Base-by-base conservation (phyloP, 139 green algal species). In the Mesotaenium endlicherianum region DNA sequence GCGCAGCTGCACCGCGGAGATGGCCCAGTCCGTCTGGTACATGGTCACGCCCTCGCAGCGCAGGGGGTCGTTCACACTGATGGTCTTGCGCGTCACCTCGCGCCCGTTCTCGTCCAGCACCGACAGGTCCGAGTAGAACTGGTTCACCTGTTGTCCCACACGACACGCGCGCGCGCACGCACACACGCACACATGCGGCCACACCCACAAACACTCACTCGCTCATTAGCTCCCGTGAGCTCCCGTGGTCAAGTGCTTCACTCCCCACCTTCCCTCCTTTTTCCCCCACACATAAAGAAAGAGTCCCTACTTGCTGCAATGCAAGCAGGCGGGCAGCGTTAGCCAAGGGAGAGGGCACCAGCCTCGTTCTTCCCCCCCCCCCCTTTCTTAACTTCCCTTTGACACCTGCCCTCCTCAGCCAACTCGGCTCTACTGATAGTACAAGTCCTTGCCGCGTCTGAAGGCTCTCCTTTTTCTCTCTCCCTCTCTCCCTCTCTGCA, bases 1-100 rank as follows among this genome's bases (percentile, higher is more conserved):
- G 36, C 80, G 44, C 58, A 86, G 36, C 72, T 86, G 80, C 17
- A 84, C 20, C 0, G 92, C 92, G 26, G 93, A 88, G 30, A 99
- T 92, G 11, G 87, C 91, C 94, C 95, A 99, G 91, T 98, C 94
- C 2, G 94, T 98, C 92, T 99, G 93, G 81, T 97, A 97, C 84
- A 97, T 92, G 0, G 93, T 97, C 60, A 97, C 80, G 8, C 94
- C 94, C 36, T 81, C 57, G 68, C 87, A 97, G 0, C 96, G 88
- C 71, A 99, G 93, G 20, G 96, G 96, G 64, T 95, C 87, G 86
- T 99, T 99, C 1, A 99, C 96, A 17, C 68, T 86, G 57, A 91
- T 90, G 3, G 45, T 87, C 78, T 97, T 97, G 36, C 82, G 82
- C 57, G 88, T 43, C 50, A 92, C 45, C 82, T 93, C 81, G n/a